A percentile compares a stretch with the other conserved stretches of the same genome.
Conservation (phyloP, 495 filamentous ascomycete species). For the Oidiodendron maius region DNA sequence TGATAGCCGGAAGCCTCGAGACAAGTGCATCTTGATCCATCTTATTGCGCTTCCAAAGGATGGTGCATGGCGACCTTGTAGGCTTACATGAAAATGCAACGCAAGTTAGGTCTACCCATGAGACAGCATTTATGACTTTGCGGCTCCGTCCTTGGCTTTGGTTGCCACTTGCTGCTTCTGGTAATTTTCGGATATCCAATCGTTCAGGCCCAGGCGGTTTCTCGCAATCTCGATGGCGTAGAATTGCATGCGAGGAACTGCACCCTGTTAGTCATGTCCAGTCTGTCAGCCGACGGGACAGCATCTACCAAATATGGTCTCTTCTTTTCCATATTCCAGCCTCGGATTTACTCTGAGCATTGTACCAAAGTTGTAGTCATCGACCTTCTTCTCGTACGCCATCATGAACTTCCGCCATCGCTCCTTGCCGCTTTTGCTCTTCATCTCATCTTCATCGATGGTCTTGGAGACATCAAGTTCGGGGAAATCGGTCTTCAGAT, state of each 20-base stretch:
- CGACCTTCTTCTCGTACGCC: conserved; percentile 84
- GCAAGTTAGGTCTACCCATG: too few relatives aligned
- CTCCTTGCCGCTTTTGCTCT: conserved; percentile 94
- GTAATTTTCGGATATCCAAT: conserved; percentile 87
- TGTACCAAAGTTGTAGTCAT: conserved; percentile 97
- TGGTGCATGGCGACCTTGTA: neutral
- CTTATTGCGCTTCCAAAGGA: neutral
- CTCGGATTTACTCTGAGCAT: conserved; percentile 76
- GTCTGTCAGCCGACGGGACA: neutral
- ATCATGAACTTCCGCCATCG: conserved; percentile 94
- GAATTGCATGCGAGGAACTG: conserved; percentile 91
- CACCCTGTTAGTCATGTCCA: conserved; percentile 10
- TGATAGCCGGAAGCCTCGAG: too few relatives aligned
- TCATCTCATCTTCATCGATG: conserved; percentile 91
- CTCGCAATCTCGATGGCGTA: conserved; percentile 95
- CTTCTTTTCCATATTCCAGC: conserved; percentile 79
- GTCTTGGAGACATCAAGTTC: conserved; percentile 78
- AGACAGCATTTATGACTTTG: conserved; percentile 4
- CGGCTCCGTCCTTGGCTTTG: conserved; percentile 6
- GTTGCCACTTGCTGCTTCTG: conserved; percentile 34
- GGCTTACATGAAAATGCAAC: too few relatives aligned
- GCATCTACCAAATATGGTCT: conserved; percentile 78
- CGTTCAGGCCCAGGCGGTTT: conserved; percentile 84
- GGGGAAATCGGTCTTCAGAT: conserved; percentile 81
- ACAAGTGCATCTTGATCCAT: neutral